Percentiles rank a stretch among this genome's conserved stretches.
Conservation (phyloP, 192 early-diverging fungal species). For the Coemansia sp. region DNA sequence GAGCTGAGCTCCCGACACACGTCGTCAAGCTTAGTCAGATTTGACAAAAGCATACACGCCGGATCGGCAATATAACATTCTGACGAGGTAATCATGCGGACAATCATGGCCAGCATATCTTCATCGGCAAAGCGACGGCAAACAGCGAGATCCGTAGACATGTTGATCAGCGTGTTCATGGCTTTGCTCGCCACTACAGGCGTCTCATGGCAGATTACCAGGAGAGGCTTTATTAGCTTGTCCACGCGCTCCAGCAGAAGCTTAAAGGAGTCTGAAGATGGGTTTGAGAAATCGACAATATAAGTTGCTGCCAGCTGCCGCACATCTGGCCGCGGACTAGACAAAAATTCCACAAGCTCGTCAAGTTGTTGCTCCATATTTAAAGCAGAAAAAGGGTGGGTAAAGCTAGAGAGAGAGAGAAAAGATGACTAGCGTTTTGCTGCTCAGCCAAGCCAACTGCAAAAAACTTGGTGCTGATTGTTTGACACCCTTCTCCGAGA, state of each 20-base stretch:
- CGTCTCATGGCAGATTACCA: slow-evolving; percentile 66
- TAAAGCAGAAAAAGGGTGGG: neutral
- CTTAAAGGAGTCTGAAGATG: slow-evolving; percentile 59
- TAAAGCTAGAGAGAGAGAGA: neutral
- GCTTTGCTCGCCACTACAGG: slow-evolving; percentile 82
- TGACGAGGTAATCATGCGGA: slow-evolving; percentile 67
- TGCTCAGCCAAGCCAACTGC: no score
- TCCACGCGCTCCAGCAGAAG: slow-evolving; percentile 62
- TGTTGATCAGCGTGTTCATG: slow-evolving; percentile 77
- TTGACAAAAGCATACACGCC: slow-evolving; percentile 83
- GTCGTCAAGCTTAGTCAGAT: slow-evolving; percentile 73
- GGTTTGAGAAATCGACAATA: slow-evolving; percentile 67
- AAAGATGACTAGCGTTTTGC: no score
- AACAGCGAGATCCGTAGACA: slow-evolving; percentile 68
- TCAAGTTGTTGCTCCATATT: slow-evolving; percentile 52
- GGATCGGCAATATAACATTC: slow-evolving; percentile 77
- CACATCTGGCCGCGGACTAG: slow-evolving; percentile 74
- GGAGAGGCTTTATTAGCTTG: slow-evolving; percentile 65
- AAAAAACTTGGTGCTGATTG: no score
- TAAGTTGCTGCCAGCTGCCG: slow-evolving; percentile 78
- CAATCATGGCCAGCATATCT: slow-evolving; percentile 67
- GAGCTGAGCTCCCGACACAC: slow-evolving; percentile 60
- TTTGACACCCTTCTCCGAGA: no score
- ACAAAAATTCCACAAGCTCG: slow-evolving; percentile 71
- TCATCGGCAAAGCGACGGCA: slow-evolving; percentile 67